A percentile compares a stretch with the other conserved stretches of the same genome.
These are phyloP conservation scores for Cercospora zeina DNA, from an alignment of 2,329 filamentous ascomycete species.

Conservation along the genomic window DNA sequence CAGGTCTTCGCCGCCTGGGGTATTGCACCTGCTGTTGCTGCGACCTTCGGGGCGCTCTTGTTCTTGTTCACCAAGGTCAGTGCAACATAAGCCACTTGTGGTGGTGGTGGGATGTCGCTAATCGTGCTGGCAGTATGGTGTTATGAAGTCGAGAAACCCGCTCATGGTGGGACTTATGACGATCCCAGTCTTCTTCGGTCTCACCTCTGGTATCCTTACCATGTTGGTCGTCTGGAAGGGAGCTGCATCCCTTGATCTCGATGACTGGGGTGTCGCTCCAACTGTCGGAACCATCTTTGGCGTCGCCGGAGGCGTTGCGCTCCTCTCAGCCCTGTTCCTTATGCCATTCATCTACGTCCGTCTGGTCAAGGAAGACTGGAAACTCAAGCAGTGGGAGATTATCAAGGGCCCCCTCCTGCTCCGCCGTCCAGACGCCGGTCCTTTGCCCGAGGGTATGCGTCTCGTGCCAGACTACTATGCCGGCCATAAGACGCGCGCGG, in stretches of 20 bases:
- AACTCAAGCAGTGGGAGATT: conserved; percentile 58
- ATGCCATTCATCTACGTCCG: conserved; percentile 61
- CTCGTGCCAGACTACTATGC: conserved; percentile 31
- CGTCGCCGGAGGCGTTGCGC: conserved; percentile 52
- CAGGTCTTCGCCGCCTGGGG: conserved; percentile 59
- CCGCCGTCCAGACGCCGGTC: conserved; percentile 14
- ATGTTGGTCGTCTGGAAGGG: conserved; percentile 60
- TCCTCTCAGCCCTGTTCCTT: conserved; percentile 56
- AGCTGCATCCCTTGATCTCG: conserved; percentile 51
- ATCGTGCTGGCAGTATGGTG: conserved; percentile 42
- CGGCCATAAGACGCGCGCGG: conserved; percentile 50
- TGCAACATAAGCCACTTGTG: neutral
- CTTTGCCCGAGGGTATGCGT: conserved; percentile 19
- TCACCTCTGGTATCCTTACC: conserved; percentile 50
- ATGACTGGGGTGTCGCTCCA: conserved; percentile 43
- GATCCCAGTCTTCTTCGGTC: conserved; percentile 52
- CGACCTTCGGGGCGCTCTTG: conserved; percentile 49
- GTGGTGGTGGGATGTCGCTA: neutral
- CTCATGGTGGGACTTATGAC: conserved; percentile 52
- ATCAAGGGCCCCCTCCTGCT: conserved; percentile 48
- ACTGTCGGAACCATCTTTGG: conserved; percentile 58
- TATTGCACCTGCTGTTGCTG: conserved; percentile 51
- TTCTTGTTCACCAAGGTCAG: conserved; percentile 46
- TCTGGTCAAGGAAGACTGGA: conserved; percentile 62
- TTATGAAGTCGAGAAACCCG: conserved; percentile 50